Evolutionary conservation across 2,329 filamentous ascomycete species (phyloP), one percentile per base, ranked within the genome.

Genomic region (Metarhizium brunneum): DNA sequence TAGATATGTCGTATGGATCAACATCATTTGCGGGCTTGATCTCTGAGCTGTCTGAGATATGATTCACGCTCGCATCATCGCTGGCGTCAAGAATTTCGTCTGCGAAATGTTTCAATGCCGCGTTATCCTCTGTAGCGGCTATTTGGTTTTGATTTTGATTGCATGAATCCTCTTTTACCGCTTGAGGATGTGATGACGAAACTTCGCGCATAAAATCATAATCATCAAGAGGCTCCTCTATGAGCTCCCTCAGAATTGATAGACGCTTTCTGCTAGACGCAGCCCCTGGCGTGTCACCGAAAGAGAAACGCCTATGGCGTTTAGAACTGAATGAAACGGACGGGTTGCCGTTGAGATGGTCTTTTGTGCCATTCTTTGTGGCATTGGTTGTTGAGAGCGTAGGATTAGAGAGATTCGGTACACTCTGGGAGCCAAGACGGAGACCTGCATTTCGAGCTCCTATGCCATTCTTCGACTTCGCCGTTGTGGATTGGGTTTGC

Each of bases 11-110:
- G 43, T 61, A 62, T 42, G 61, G 50, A 30, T 49, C 51, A 11
- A 43, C 48, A 13, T 55, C 55, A 16, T 54, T 57, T 6, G 56
- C 51, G 8, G 50, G 38, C 8, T 47, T 52, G 13, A 50, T 53
- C 8, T 32, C 54, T 35, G 55, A 32, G 47, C 50, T 42, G 16
- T 47, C 55, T 18, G 55, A 53, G 29, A 59, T 60, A 18, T 72
- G 65, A 58, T 77, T 79, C 32, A 76, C 75, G 54, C 67, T 76
- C 14, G 69, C 65, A 54, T 80, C 76, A 16, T 73, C 61, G 40
- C 72, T 70, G 32, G 75, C 65, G 57, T 75, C 66, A 36, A 77
- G 59, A 25, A 72, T 61, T 58, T 77, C 62, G 14, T 59, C 57
- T 51, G 56, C 53, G 7, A 11, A 36, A 25, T 68, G 67, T 49